phyloP scores from a whole-genome alignment of 306 rosid species.

The Fragaria nilgerrensis region DNA sequence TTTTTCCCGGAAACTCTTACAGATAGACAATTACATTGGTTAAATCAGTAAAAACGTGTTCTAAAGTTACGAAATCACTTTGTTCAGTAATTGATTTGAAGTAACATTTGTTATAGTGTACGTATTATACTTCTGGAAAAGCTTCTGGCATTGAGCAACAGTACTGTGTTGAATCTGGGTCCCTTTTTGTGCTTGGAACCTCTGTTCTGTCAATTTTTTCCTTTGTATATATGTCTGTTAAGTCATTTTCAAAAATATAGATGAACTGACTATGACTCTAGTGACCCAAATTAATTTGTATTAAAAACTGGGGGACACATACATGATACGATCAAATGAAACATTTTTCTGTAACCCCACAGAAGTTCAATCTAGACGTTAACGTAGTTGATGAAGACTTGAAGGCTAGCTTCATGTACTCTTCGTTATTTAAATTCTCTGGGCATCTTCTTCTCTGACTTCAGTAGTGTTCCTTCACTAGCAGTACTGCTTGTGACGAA shows the following conservation, averaged over 20 bases:
- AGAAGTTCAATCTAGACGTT: background rate
- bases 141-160: background rate
- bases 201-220: background rate
- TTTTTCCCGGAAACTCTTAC: background rate
- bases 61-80: background rate
- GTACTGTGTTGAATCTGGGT: background rate
- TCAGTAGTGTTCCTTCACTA: background rate
- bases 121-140: background rate
- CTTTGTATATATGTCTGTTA: background rate
- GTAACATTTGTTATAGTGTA: background rate
- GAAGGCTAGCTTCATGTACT: background rate
- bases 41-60: background rate
- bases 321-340: background rate
- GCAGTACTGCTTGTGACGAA: background rate
- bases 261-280: slow-evolving; percentile 1
- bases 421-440: background rate
- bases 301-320: background rate
- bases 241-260: slow-evolving; percentile 6
- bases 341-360: slow-evolving; percentile 5
- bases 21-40: background rate
- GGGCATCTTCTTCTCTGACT: slow-evolving; percentile 2
- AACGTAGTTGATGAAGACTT: background rate
- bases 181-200: background rate
- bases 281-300: slow-evolving; percentile 5
- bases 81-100: background rate